phyloP scores from a whole-genome alignment of 768 basidiomycete species.

The Trametes coccinea region DNA sequence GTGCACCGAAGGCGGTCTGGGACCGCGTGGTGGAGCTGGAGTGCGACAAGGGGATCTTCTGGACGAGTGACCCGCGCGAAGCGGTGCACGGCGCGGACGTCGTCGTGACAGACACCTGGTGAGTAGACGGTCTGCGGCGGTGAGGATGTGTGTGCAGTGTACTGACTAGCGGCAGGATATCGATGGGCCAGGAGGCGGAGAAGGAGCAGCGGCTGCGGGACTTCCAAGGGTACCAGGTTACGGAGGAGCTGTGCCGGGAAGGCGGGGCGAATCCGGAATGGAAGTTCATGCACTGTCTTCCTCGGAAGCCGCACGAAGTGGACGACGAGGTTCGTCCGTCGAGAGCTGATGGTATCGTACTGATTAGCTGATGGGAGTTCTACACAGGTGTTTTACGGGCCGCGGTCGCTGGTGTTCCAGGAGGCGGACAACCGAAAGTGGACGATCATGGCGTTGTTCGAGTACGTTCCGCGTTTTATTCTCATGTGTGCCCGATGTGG shows the following conservation, averaged over 20 bases:
- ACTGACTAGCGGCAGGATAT: slow-evolving; percentile 63
- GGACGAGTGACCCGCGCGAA: slow-evolving; percentile 78
- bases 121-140: slow-evolving; percentile 22
- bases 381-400: slow-evolving; percentile 85
- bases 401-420: slow-evolving; percentile 87
- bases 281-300: slow-evolving; percentile 96
- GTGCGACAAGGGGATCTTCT: slow-evolving; percentile 71
- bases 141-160: background rate
- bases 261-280: slow-evolving; percentile 85
- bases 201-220: slow-evolving; percentile 82
- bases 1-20: slow-evolving; percentile 76
- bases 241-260: slow-evolving; percentile 77
- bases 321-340: slow-evolving; percentile 74
- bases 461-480: slow-evolving; percentile 51
- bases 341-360: background rate
- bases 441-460: slow-evolving; percentile 93
- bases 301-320: slow-evolving; percentile 90
- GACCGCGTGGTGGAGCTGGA: slow-evolving; percentile 73
- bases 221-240: slow-evolving; percentile 93
- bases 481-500: slow-evolving; percentile 7
- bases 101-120: slow-evolving; percentile 99
- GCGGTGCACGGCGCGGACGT: slow-evolving; percentile 90
- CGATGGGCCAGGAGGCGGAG: slow-evolving; percentile 98
- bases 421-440: slow-evolving; percentile 97
- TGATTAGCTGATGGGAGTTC: background rate